A percentile compares a stretch with the other conserved stretches of the same genome.
Conservation (phyloP, 345 rosid genomes). For the Chamaenerion angustifolium region DNA sequence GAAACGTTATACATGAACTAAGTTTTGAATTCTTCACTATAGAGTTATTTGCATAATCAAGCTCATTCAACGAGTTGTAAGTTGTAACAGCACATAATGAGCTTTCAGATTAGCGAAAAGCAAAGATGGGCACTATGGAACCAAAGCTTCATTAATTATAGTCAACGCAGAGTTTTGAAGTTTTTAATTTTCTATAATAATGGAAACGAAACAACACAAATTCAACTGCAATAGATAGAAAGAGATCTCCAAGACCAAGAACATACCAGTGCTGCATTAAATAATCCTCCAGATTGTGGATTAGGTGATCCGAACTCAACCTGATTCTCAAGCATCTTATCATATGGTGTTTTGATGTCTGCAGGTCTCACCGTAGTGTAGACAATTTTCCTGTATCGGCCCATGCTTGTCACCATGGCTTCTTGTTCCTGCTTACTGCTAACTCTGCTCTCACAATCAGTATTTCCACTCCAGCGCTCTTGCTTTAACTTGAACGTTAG, state of each 20-base stretch:
- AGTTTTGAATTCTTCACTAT: too few relatives aligned
- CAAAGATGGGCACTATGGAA: neutral
- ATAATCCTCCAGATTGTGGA: constrained; percentile 65
- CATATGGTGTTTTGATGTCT: constrained; percentile 84
- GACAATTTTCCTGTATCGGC: constrained; percentile 53
- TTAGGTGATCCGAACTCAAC: constrained; percentile 92
- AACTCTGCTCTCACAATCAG: constrained; percentile 20
- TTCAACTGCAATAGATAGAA: neutral
- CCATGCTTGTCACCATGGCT: constrained; percentile 32
- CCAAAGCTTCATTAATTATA: too few relatives aligned
- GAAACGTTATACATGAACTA: constrained; percentile 5
- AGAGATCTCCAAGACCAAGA: neutral
- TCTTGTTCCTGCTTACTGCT: constrained; percentile 56
- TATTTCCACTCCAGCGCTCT: constrained; percentile 30
- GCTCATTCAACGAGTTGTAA: too few relatives aligned
- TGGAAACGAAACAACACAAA: neutral
- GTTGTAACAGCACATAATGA: neutral
- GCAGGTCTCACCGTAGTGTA: constrained; percentile 68
- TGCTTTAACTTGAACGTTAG: constrained; percentile 67
- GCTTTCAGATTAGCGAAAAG: neutral
- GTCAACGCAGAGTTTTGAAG: too few relatives aligned
- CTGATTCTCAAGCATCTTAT: constrained; percentile 81
- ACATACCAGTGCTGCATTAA: constrained; percentile 46
- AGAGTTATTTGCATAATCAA: too few relatives aligned
- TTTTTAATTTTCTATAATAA: too few relatives aligned